These are phyloP conservation scores for Coleophoma cylindrospora DNA, from an alignment of 2,329 filamentous ascomycete species.

Conservation along the genomic window DNA sequence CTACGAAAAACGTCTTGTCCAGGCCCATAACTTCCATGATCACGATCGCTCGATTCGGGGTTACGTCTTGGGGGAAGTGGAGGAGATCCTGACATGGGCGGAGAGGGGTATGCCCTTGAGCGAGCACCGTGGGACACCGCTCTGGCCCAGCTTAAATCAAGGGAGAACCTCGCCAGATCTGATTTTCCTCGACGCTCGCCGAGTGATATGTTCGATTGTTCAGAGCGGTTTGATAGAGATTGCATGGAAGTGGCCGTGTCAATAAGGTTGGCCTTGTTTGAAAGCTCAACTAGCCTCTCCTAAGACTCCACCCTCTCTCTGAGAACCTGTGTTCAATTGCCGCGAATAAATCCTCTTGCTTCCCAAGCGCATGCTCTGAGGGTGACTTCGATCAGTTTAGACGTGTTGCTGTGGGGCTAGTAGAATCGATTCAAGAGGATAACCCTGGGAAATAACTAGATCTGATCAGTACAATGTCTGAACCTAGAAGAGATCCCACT, in stretches of 20 bases:
- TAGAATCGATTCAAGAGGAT: not conserved
- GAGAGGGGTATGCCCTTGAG: constrained; percentile 62
- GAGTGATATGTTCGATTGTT: constrained; percentile 36
- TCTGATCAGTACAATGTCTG: too few species aligned
- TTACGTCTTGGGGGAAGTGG: constrained; percentile 53
- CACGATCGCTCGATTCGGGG: constrained; percentile 51
- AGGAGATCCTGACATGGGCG: constrained; percentile 70
- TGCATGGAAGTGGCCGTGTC: constrained; percentile 43
- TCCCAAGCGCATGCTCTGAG: constrained; percentile 13
- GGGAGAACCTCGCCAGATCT: constrained; percentile 48
- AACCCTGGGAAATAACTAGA: too few species aligned
- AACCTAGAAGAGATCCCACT: too few species aligned
- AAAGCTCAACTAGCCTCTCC: constrained; percentile 12
- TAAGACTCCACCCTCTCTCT: constrained; percentile 8
- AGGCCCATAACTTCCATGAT: constrained; percentile 39
- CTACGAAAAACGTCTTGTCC: constrained; percentile 48
- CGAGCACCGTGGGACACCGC: constrained; percentile 49
- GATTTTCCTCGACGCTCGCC: constrained; percentile 54
- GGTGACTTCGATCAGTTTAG: constrained; percentile 2
- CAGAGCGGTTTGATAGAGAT: constrained; percentile 39
- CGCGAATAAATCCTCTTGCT: constrained; percentile 2
- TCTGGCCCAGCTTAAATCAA: constrained; percentile 52
- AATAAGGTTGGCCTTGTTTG: constrained; percentile 3
- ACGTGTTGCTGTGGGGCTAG: not conserved
- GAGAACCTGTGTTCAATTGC: constrained; percentile 7